Base-by-base conservation (phyloP, 352 stramenopile species). In the Porosira glacialis region DNA sequence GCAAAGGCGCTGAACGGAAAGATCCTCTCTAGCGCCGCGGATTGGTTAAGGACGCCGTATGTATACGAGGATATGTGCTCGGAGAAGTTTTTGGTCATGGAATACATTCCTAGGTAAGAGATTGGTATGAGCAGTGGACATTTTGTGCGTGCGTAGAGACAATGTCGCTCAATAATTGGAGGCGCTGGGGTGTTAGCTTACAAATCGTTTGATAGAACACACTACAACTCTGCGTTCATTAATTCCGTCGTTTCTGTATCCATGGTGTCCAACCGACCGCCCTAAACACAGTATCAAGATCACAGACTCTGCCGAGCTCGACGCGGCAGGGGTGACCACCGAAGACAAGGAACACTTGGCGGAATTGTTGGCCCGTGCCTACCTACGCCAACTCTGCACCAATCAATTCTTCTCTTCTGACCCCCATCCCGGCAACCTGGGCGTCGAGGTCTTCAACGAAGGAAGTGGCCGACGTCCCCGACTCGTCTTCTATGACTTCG, bases 381-480 rank as follows among this genome's bases (percentile, higher is more conserved):
- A 98, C 76, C 85, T 97, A 41, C 86, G 96, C 50, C 96, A 98
- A 88, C 91, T 97, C 39, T 97, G 95, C 73, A 92, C 86, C 48
- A 92, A 97, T 59, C 90, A 92, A 19, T 98, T 98, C 65, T 97
- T 98, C 61, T 95, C 96, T 59, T 97, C 94, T 28, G 94, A 97
- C 63, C 94, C 94, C 21, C 94, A 97, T 74, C 86, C 93, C 22
- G 96, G 80, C 8, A 89, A 89, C 70, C 28, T 89, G 1, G 83
- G 84, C 21, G 66, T 86, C 1, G 80, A 87, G 64, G 51, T 88
- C 1, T 78, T 84, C 55, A n/a, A n/a, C n/a, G n/a, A n/a, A n/a
- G 56, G 64, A 2, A 68, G 69, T 36, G 70, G 36, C 27, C 70
- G 70, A 47, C 71, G 62, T 1, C 81, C 87, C 27, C 69, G 88